Evolutionary conservation across 2,329 filamentous ascomycete genomes (phyloP), one percentile per base, ranked within the genome.

Genomic region (Neopestalotiopsis sp.): DNA sequence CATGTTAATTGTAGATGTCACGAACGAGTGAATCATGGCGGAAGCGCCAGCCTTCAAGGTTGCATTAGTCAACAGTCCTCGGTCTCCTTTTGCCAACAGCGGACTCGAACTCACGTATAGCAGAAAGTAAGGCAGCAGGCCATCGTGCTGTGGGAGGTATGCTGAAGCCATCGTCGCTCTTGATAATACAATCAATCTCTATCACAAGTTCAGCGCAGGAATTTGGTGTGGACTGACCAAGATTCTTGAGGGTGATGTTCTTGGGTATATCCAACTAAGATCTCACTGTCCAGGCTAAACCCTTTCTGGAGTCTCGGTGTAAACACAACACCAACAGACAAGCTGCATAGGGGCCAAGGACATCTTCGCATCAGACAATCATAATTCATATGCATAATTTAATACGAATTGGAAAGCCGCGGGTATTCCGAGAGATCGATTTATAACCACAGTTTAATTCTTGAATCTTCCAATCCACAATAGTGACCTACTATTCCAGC

Each of bases 401-500:
- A 28, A 28, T 28, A 28, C 24, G 24, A 28, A 28, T 28, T 28
- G 3, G 3, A 28, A 28, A 28, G 24, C 3, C 24, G 24, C 3
- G 24, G 24, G 24, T 28, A 28, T 3, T 28, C 24, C 24, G 24
- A 28, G 24, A 28, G 24, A 28, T 28, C 24, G 24, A 28, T 28
- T 28, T 1, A 28, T 28, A 4, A 28, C 24, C 24, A 28, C 3
- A 38, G 2, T 38, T 38, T 38, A 10, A 38, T 38, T 6, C 34
- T 38, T 38, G 6, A 38, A 38, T 38, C 10, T 6, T 10, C 34
- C 34, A 7, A 10, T 10, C 6, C 10, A 38, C 10, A 3, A 38
- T 10, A 5, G 34, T 7, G 34, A 10, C 17, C 40, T 5, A 79
- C 63, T 73, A 84, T 34, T 81, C 80, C 58, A 86, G 68, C 6